Evolutionary conservation across 257 asterid species (phyloP), one percentile per base, ranked within the genome.

Genomic region (Nicotiana benthamiana): DNA sequence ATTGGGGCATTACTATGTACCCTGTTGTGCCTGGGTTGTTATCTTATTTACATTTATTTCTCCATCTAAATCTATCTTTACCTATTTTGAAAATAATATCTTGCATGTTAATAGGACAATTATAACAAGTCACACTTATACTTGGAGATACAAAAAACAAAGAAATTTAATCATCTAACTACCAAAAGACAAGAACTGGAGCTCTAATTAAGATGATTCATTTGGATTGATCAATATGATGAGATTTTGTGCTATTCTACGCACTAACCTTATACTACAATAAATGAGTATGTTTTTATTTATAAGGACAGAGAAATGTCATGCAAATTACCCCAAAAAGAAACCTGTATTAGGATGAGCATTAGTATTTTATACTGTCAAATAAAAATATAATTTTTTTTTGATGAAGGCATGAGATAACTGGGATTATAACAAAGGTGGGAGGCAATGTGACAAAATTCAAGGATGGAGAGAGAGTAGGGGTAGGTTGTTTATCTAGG

Each of bases 401-500:
- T 36, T 34, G 0, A 7, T 40, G 48, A 40, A 40, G 98, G 87
- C 97, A 95, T 85, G 98, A 95, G 85, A 92, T 95, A 1, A 88
- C 89, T 12, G 98, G 98, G 68, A 80, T 92, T 1, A 83, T 95
- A 65, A 91, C 93, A 0, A 88, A 90, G 46, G 94, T 95, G 76
- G 98, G 98, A 3, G 87, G 88, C 87, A 87, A 91, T 0, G 98
- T 92, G 87, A 86, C 54, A 18, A 87, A 84, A 0, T 93, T 95
- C 83, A 91, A 89, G 86, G 85, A 75, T 0, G 98, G 97, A 2
- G 94, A 92, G 57, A 86, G 87, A 46, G 98, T 88, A 3, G 98
- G 98, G 6, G 95, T 93, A 0, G 97, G 98, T 5, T 95, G 93
- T n/a, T n/a, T n/a, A n/a, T n/a, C n/a, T n/a, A n/a, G n/a, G n/a